Evolutionary conservation across 129 eudicot genomes (phyloP), one percentile per base, ranked within the genome.

Genomic region (Chrysanthemum seticuspe): DNA sequence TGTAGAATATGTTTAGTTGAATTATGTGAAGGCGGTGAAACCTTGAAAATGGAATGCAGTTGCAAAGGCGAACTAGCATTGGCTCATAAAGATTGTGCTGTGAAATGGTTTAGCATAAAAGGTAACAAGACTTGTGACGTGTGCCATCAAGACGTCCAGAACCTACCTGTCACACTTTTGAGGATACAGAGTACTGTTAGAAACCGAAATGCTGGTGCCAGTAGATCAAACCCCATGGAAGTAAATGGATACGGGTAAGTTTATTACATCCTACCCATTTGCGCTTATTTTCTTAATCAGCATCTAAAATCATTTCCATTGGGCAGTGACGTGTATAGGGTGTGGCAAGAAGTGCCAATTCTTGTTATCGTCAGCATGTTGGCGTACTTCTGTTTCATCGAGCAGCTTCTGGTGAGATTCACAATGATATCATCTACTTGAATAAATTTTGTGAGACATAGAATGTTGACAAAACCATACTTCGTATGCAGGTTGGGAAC

Each of bases 101-200:
- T 92, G 7, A 92, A 89, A 87, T 92, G 98, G 98, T 92, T 92
- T 78, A 78, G 91, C 81, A 92, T 92, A 59, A 92, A 92, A 85
- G 98, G 98, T 66, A 92, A 87, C 90, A 89, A 89, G 76, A 89
- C 86, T 21, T 92, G 98, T 73, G 98, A 92, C 11, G 91, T 92
- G 64, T 92, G 98, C 79, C 88, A 89, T 67, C 88, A 92, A 80
- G 95, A 92, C 64, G 98, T 92, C 59, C 74, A 74, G 40, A 92
- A 92, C 75, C 77, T 92, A 18, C 96, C 96, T 0, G 98, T 92
- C 56, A 92, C 98, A 31, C 95, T 92, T 76, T 61, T 92, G 48
- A 84, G 95, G 58, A 79, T 92, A 45, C 96, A 87, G 44, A 87
- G 89, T 76, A 69, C 63, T 31, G 66, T 79, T 65, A 77, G 81